A percentile compares a stretch with the other conserved stretches of the same genome.
phyloP scores from a whole-genome alignment of 2,329 filamentous ascomycete species.

The Nemania bipapillata region DNA sequence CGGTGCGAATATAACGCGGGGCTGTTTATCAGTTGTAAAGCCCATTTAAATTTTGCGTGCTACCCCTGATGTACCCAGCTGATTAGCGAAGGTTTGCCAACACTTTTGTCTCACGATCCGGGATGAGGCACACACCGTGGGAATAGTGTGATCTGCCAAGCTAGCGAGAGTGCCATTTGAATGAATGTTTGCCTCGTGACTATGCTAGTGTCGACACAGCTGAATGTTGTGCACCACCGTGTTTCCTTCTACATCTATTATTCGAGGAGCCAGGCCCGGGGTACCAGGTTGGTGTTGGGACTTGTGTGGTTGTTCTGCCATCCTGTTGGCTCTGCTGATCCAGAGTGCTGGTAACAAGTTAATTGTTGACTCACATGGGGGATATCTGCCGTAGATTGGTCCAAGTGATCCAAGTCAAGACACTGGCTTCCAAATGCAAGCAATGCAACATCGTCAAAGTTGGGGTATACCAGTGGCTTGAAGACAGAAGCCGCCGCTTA shows the following conservation, averaged over 20 bases:
- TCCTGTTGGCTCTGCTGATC: slow-evolving; percentile 43
- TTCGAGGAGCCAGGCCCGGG: slow-evolving; percentile 28
- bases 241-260: slow-evolving; percentile 45
- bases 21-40: slow-evolving; percentile 39
- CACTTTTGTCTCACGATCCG: slow-evolving; percentile 42
- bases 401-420: slow-evolving; percentile 31
- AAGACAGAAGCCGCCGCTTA: slow-evolving; percentile 40
- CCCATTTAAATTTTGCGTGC: slow-evolving; percentile 40
- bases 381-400: slow-evolving; percentile 37
- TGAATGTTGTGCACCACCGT: slow-evolving; percentile 40
- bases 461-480: slow-evolving; percentile 45
- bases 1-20: slow-evolving; percentile 41
- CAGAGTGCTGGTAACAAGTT: slow-evolving; percentile 39
- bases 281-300: slow-evolving; percentile 15
- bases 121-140: slow-evolving; percentile 36
- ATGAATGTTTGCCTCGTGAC: slow-evolving; percentile 43
- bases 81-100: slow-evolving; percentile 36
- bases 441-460: slow-evolving; percentile 42
- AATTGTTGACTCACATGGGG: slow-evolving; percentile 40
- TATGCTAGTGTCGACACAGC: slow-evolving; percentile 17
- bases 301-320: slow-evolving; percentile 21
- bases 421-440: slow-evolving; percentile 41
- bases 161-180: slow-evolving; percentile 31
- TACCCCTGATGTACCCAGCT: slow-evolving; percentile 36
- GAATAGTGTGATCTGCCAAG: slow-evolving; percentile 33